Evolutionary conservation across 345 rosid genomes (phyloP).

Genomic region (Ceriops tagal): DNA sequence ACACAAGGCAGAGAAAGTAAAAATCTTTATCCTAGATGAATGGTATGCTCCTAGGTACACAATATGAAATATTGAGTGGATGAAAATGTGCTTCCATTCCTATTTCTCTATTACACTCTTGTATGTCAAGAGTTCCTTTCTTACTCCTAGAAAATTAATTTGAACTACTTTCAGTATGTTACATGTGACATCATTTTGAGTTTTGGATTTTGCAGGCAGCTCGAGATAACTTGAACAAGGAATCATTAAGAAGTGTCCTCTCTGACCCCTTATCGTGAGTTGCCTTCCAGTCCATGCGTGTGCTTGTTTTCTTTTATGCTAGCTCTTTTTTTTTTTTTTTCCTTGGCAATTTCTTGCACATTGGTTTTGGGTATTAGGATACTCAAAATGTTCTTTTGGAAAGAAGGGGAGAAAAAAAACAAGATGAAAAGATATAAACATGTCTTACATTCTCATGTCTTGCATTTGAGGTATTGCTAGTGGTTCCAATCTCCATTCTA

Average conservation of each 20-base stretch:
- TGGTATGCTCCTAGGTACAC: background rate
- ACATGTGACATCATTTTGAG: conserved; percentile 31
- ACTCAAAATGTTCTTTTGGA: background rate
- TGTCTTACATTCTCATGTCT: no score
- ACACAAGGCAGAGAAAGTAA: background rate
- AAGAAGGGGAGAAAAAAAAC: no score
- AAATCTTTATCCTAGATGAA: background rate
- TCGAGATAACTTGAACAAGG: conserved; percentile 54
- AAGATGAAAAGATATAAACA: no score
- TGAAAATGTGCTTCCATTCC: background rate
- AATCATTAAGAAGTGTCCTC: conserved; percentile 90
- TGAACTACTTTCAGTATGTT: conserved; percentile 24
- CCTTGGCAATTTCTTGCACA: background rate
- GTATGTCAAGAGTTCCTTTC: background rate
- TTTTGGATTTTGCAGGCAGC: conserved; percentile 58
- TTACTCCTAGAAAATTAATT: background rate
- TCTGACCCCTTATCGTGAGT: conserved; percentile 98
- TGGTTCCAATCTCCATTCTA: no score
- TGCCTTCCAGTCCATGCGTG: conserved; percentile 17
- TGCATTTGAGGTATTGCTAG: no score
- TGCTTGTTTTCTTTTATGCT: background rate
- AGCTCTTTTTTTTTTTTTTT: background rate
- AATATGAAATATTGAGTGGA: background rate
- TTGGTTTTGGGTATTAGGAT: background rate
- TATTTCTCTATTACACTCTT: background rate